Percentiles rank a stretch among this genome's conserved stretches.
Conservation (phyloP, 352 stramenopile genomes). For the Pythium aristosporum region DNA sequence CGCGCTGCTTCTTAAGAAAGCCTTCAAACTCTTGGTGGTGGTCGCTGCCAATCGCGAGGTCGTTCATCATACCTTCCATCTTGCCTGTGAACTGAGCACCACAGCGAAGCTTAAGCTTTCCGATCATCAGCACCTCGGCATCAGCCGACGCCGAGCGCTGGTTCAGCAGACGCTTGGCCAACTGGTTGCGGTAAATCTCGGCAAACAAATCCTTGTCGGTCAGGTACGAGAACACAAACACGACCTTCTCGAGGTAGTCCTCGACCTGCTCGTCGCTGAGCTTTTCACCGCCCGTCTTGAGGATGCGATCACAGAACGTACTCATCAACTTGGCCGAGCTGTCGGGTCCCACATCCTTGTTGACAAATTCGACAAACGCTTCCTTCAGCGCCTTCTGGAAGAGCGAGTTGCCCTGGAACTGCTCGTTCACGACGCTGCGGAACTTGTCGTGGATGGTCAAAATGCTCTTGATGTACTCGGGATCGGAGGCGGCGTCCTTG, state of each 20-base stretch:
- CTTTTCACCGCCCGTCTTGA: constrained; percentile 98
- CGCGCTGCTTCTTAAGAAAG: constrained; percentile 86
- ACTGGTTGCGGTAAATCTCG: constrained; percentile 98
- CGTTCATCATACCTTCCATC: constrained; percentile 99
- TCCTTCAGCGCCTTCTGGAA: constrained; percentile 99
- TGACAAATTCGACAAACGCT: constrained; percentile 99
- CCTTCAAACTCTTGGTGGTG: constrained; percentile 96
- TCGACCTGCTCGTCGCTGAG: constrained; percentile 97
- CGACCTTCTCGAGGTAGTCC: constrained; percentile 96
- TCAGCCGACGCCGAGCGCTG: constrained; percentile 97
- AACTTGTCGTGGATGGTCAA: constrained; percentile 98
- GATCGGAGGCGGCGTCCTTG: constrained; percentile 91
- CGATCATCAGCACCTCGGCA: constrained; percentile 98
- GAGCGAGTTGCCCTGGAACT: constrained; percentile 96
- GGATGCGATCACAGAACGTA: constrained; percentile 98
- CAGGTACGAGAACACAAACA: constrained; percentile 99
- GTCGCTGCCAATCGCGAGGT: constrained; percentile 96
- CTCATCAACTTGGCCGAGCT: constrained; percentile 99
- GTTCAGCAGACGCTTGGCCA: constrained; percentile 98
- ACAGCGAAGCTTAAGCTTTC: constrained; percentile 98
- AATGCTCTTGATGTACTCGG: constrained; percentile 98
- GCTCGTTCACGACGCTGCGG: constrained; percentile 94
- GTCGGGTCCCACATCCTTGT: constrained; percentile 97
- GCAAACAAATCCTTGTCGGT: constrained; percentile 99
- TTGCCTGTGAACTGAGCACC: constrained; percentile 99